Evolutionary conservation across 768 basidiomycete species (phyloP).

Genomic region (Boletellus ananas): DNA sequence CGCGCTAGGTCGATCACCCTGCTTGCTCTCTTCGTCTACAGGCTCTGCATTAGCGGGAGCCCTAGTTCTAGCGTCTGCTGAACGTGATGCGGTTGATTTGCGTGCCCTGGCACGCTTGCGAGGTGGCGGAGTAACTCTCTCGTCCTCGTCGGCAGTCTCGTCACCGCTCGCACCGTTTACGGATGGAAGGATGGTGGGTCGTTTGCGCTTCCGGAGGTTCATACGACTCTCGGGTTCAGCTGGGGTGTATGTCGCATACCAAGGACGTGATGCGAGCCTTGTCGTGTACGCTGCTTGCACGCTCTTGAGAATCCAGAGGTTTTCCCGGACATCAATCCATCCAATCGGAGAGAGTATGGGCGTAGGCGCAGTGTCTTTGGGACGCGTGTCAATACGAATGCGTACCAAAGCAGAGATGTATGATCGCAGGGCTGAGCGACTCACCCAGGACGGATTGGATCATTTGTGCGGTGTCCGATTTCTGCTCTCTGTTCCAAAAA

Average conservation of each 20-base stretch:
- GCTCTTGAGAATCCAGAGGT: slow-evolving; percentile 33
- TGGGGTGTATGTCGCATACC: slow-evolving; percentile 31
- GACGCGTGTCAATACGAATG: slow-evolving; percentile 6
- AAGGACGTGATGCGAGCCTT: slow-evolving; percentile 21
- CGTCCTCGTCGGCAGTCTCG: slow-evolving; percentile 30
- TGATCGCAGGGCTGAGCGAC: slow-evolving; percentile 24
- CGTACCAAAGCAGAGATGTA: background rate
- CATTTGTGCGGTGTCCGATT: slow-evolving; percentile 44
- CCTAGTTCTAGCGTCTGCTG: slow-evolving; percentile 5
- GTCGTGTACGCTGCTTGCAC: slow-evolving; percentile 28
- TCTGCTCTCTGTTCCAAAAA: slow-evolving; percentile 57
- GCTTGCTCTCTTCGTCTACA: slow-evolving; percentile 3
- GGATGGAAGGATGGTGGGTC: slow-evolving; percentile 15
- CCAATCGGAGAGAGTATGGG: slow-evolving; percentile 35
- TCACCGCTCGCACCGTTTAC: slow-evolving; percentile 36
- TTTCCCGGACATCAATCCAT: slow-evolving; percentile 32
- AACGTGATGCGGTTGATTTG: slow-evolving; percentile 14
- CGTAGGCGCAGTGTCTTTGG: slow-evolving; percentile 26
- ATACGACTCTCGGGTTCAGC: slow-evolving; percentile 30
- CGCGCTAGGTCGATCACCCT: background rate
- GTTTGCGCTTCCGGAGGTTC: slow-evolving; percentile 33
- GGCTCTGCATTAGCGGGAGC: slow-evolving; percentile 4
- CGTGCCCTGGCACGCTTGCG: slow-evolving; percentile 31
- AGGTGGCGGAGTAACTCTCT: slow-evolving; percentile 25
- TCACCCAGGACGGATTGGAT: slow-evolving; percentile 54